These are phyloP conservation scores for Hypoxylon lienhwacheense DNA, from an alignment of 495 filamentous ascomycete genomes.

Conservation along the genomic window DNA sequence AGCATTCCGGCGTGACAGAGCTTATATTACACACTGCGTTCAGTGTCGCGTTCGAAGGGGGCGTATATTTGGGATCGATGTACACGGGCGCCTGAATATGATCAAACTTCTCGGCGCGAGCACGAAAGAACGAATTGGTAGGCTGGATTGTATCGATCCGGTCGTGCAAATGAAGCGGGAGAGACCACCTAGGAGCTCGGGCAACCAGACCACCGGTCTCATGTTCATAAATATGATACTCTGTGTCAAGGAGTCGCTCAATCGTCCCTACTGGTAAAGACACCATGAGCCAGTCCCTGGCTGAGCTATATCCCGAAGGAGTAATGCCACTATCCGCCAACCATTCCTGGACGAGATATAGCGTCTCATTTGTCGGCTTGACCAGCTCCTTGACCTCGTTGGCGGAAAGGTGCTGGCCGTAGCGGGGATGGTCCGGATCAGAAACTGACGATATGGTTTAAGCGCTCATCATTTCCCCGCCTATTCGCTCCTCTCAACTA, in stretches of 20 bases:
- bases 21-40: slow-evolving; percentile 53
- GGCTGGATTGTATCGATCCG: slow-evolving; percentile 68
- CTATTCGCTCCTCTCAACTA: slow-evolving; percentile 43
- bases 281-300: slow-evolving; percentile 50
- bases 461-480: too few species aligned
- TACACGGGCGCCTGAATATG: slow-evolving; percentile 25
- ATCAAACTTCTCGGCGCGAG: slow-evolving; percentile 31
- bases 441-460: slow-evolving; percentile 49
- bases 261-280: slow-evolving; percentile 51
- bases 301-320: slow-evolving; percentile 56
- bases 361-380: slow-evolving; percentile 49
- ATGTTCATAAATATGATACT: slow-evolving; percentile 63
- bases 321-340: slow-evolving; percentile 53
- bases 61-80: slow-evolving; percentile 30
- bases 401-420: slow-evolving; percentile 59
- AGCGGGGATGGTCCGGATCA: slow-evolving; percentile 55
- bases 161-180: slow-evolving; percentile 60
- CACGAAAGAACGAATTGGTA: slow-evolving; percentile 62
- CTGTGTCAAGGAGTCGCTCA: slow-evolving; percentile 60
- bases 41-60: slow-evolving; percentile 34
- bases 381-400: slow-evolving; percentile 57
- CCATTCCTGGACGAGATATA: slow-evolving; percentile 52
- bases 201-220: slow-evolving; percentile 42
- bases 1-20: slow-evolving; percentile 56
- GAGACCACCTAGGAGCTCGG: slow-evolving; percentile 65